Conservation (phyloP, 1,284 basidiomycete genomes). For the Boletus semigastroideus region DNA sequence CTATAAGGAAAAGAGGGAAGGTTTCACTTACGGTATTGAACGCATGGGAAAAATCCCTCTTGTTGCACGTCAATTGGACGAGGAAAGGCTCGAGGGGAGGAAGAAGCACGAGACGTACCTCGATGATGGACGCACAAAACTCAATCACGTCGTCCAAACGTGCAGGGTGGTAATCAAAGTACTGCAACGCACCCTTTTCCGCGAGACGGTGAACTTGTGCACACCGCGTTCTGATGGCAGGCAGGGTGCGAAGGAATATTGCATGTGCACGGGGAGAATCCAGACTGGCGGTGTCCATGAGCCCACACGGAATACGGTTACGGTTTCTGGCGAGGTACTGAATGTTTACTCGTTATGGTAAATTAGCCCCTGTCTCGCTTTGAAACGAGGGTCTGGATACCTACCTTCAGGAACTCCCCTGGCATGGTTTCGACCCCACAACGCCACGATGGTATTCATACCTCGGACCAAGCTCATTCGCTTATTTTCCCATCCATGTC, state of each 20-base stretch:
- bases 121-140: conserved; percentile 82
- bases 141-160: conserved; percentile 72
- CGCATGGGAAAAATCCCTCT: conserved; percentile 83
- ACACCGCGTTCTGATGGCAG: conserved; percentile 87
- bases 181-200: conserved; percentile 69
- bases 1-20: neutral
- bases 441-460: neutral
- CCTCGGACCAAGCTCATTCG: neutral
- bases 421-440: neutral
- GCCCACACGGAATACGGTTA: conserved; percentile 8
- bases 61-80: conserved; percentile 3
- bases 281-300: neutral
- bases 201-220: conserved; percentile 77
- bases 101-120: conserved; percentile 43
- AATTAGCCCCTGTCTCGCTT: no score
- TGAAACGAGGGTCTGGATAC: no score
- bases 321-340: no score
- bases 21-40: conserved; percentile 54
- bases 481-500: neutral
- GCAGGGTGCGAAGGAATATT: conserved; percentile 81
- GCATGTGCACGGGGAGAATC: conserved; percentile 40
- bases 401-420: no score
- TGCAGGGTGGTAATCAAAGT: conserved; percentile 83
- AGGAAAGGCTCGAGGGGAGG: neutral
- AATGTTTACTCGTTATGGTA: no score